Base-by-base conservation (phyloP, 108 stramenopile genomes). In the Nannochloropsis gaditana region DNA sequence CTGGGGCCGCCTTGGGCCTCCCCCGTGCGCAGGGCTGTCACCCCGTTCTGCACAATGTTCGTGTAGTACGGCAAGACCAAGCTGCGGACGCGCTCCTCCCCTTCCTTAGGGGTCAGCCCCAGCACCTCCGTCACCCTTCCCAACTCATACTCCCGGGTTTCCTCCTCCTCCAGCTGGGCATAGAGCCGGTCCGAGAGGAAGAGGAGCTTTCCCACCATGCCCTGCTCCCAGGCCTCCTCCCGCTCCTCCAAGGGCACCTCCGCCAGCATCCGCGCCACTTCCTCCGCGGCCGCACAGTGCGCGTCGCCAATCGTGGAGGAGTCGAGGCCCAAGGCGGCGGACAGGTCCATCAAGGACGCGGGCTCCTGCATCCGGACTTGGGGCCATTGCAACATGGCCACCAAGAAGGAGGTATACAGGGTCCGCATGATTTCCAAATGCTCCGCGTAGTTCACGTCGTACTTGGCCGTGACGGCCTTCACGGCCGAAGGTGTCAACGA, bases 371-470 rank as follows among this genome's bases (percentile, higher is more conserved):
- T 73, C 59, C 59, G 59, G 19, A 73, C 59, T n/a, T 73, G 19
- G 59, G 59, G 59, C 59, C 59, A 73, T 8, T 73, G 59, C 19
- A 73, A n/a, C 19, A n/a, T 73, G 59, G 59, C 59, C 19, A 73
- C 19, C 19, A 73, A n/a, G 6, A 73, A 73, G 4, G 59, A 73
- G 19, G 59, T 73, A n/a, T 73, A 73, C 8, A 73, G 59, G 59
- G 19, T 73, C 59, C 59, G 59, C 59, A 73, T 73, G 59, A 73
- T 73, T n/a, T 73, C 59, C 59, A 73, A 73, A n/a, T 73, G 59
- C 59, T 73, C 59, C 19, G 59, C 59, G 59, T 73, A 73, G n/a
- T 73, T 73, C 3, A 73, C 59, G 59, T 73, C 59, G 8, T 73
- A 73, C n/a, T 73, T 73, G 59, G 59, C 59, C 15, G 59, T 73